Conservation (phyloP, 495 filamentous ascomycete species). For the Chaetomium fimeti region DNA sequence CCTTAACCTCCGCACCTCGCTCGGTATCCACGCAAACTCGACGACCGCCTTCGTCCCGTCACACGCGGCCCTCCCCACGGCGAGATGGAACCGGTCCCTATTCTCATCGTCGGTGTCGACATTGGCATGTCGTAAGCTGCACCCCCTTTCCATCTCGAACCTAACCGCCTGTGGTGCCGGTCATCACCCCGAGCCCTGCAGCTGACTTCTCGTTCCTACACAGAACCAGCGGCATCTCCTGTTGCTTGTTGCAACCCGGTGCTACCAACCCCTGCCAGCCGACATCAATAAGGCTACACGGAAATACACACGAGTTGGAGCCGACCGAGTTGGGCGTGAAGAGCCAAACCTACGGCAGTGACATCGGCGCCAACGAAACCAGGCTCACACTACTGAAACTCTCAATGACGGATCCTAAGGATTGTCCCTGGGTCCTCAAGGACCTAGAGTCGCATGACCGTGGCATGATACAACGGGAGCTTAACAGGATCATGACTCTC, state of each 20-base stretch:
- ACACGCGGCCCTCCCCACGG: too few relatives aligned
- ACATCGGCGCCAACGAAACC: too few relatives aligned
- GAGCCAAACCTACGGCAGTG: too few relatives aligned
- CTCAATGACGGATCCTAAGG: too few relatives aligned
- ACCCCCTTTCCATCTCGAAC: too few relatives aligned
- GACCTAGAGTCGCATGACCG: background rate
- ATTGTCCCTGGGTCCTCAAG: background rate
- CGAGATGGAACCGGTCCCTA: background rate
- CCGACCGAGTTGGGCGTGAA: too few relatives aligned
- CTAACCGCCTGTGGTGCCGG: background rate
- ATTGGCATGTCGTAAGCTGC: background rate
- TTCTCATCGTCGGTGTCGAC: background rate
- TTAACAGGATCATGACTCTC: background rate
- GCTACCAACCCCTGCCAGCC: too few relatives aligned
- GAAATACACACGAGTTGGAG: background rate
- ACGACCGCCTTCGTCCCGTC: too few relatives aligned
- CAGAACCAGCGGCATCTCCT: background rate
- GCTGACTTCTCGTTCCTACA: background rate
- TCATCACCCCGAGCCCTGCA: background rate
- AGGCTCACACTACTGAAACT: too few relatives aligned
- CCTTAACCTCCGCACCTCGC: too few relatives aligned
- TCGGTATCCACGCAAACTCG: too few relatives aligned
- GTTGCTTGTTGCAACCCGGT: background rate
- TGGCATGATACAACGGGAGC: background rate
- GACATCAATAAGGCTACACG: background rate